Percentiles rank a stretch among this genome's conserved stretches.
These are phyloP conservation scores for Pharus latifolius DNA, from an alignment of 176 grass and related monocot genomes.

Conservation along the genomic window DNA sequence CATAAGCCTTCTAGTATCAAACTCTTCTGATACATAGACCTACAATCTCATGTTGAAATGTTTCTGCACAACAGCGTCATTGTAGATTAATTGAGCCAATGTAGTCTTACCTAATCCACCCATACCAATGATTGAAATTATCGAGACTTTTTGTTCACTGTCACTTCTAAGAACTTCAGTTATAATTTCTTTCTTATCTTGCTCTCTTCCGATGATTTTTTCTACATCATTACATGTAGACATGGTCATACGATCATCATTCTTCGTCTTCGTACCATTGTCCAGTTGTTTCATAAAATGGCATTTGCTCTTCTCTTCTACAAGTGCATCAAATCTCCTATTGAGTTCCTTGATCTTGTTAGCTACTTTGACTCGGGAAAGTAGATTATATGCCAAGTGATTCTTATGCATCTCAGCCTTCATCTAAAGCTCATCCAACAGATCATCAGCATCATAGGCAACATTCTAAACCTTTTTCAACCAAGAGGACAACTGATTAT, in stretches of 20 bases:
- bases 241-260: no score
- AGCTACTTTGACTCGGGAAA: not conserved
- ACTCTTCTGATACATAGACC: constrained; percentile 17
- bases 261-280: no score
- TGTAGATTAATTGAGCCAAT: not conserved
- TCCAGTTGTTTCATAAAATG: no score
- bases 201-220: not conserved
- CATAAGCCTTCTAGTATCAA: not conserved
- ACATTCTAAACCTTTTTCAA: not conserved
- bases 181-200: not conserved
- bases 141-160: not conserved
- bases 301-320: not conserved
- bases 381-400: no score
- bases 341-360: not conserved
- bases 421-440: not conserved
- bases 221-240: no score
- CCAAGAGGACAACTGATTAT: not conserved
- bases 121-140: constrained; percentile 1
- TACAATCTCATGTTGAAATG: not conserved
- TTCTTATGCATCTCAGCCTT: not conserved
- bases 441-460: not conserved
- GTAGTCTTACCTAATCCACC: constrained; percentile 30
- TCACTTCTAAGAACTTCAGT: not conserved
- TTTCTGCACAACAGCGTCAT: not conserved
- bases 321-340: not conserved